phyloP scores from a whole-genome alignment of 2,329 filamentous ascomycete species.

The Chalaropsis ovoidea region DNA sequence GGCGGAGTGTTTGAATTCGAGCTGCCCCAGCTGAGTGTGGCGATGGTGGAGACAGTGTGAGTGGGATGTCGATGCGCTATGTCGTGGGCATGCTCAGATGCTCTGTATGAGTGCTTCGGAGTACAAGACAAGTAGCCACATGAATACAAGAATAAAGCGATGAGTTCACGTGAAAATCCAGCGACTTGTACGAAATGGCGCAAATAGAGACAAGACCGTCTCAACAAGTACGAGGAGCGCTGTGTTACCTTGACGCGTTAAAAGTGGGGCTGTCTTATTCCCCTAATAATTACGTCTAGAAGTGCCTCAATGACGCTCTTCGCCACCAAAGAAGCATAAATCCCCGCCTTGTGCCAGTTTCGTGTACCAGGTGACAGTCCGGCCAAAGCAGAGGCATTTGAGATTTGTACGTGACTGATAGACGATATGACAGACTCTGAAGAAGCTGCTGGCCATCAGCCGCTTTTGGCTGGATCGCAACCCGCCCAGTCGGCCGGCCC shows the following conservation, averaged over 20 bases:
- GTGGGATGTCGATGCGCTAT: neutral
- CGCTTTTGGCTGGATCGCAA: neutral
- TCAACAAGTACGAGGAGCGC: neutral
- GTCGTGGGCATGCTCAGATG: neutral
- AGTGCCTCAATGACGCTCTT: slow-evolving; percentile 5
- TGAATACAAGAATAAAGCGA: neutral
- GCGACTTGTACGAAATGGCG: neutral
- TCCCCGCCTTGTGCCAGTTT: neutral
- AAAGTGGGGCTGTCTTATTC: slow-evolving; percentile 19
- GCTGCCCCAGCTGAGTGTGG: slow-evolving; percentile 46
- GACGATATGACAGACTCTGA: slow-evolving; percentile 1
- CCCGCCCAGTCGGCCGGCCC: neutral
- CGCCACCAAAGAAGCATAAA: neutral
- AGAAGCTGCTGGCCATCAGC: neutral
- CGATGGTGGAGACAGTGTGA: slow-evolving; percentile 40
- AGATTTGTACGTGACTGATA: neutral
- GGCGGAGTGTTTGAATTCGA: slow-evolving; percentile 43
- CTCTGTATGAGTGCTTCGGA: neutral
- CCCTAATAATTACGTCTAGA: neutral
- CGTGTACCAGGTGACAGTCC: neutral
- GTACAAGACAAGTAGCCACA: neutral
- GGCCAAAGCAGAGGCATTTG: neutral
- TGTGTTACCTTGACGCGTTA: neutral
- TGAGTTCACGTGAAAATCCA: neutral
- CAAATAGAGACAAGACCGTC: neutral